Conservation (phyloP, 768 basidiomycete species). For the Mycena haematopus region DNA sequence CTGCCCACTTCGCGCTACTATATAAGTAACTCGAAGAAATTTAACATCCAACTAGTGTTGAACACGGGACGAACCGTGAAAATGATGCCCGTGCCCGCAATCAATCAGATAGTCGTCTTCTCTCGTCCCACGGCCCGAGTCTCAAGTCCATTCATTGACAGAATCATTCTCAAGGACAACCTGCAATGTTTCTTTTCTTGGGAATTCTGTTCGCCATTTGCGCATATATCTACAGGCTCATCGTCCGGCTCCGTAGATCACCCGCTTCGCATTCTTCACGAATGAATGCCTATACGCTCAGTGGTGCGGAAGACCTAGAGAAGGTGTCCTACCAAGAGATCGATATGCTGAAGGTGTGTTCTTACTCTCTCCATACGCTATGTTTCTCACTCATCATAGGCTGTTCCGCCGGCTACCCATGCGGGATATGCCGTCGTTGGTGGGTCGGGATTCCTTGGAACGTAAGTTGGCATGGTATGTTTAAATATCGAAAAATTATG, state of each 20-base stretch:
- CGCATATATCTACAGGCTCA: conserved; percentile 19
- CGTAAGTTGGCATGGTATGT: conserved; percentile 24
- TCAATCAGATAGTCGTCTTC: no score
- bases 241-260: conserved; percentile 16
- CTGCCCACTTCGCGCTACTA: no score
- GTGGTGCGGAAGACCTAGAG: conserved; percentile 27
- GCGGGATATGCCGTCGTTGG: conserved; percentile 39
- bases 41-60: no score
- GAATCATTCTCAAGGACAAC: no score
- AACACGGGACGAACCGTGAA: no score
- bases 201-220: background rate
- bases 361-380: background rate
- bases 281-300: conserved; percentile 11
- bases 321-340: conserved; percentile 37
- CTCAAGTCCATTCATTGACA: no score
- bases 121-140: no score
- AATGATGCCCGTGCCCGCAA: no score
- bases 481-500: background rate
- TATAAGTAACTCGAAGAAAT: no score
- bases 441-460: conserved; percentile 42
- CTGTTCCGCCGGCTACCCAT: conserved; percentile 34
- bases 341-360: conserved; percentile 34
- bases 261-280: conserved; percentile 15
- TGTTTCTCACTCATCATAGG: background rate
- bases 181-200: background rate